Evolutionary conservation across 2,329 filamentous ascomycete genomes (phyloP).

Genomic region (Chrysoporthe puriensis): DNA sequence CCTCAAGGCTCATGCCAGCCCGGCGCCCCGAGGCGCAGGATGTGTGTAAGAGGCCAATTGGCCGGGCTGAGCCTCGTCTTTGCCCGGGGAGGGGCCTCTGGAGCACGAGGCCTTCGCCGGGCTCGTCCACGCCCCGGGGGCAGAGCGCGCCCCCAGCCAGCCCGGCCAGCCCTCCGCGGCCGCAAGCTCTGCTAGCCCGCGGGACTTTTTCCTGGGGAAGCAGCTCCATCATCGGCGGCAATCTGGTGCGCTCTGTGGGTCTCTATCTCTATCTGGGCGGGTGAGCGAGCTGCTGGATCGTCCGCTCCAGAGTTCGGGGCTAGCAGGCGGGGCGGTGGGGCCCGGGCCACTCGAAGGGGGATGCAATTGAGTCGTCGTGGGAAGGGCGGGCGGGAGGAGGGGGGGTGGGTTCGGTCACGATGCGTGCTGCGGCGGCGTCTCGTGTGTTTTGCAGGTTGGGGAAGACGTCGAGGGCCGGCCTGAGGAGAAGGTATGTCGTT

Average conservation of each 20-base stretch:
- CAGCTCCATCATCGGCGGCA: slow-evolving; percentile 25
- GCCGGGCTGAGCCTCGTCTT: not conserved
- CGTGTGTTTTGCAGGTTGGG: not conserved
- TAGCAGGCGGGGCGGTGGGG: slow-evolving; percentile 10
- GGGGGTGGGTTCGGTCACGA: no score
- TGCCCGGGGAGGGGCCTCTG: not conserved
- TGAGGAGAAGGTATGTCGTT: slow-evolving; percentile 25
- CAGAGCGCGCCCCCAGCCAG: not conserved
- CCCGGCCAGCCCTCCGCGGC: not conserved
- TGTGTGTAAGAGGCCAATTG: not conserved
- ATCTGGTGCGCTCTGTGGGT: slow-evolving; percentile 23
- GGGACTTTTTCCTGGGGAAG: slow-evolving; percentile 29
- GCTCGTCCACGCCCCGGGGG: not conserved
- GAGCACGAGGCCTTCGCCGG: not conserved
- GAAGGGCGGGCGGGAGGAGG: no score
- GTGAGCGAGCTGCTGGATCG: not conserved
- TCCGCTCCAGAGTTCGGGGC: not conserved
- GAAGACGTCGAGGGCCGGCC: not conserved
- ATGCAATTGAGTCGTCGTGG: slow-evolving; percentile 6
- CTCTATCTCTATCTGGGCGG: not conserved
- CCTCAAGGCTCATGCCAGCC: not conserved
- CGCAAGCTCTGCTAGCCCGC: slow-evolving; percentile 18
- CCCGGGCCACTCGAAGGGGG: not conserved
- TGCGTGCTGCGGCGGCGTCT: not conserved
- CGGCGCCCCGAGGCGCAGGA: not conserved